These are phyloP conservation scores for Dorcoceras hygrometricum DNA, from an alignment of 257 asterid genomes.

Conservation along the genomic window DNA sequence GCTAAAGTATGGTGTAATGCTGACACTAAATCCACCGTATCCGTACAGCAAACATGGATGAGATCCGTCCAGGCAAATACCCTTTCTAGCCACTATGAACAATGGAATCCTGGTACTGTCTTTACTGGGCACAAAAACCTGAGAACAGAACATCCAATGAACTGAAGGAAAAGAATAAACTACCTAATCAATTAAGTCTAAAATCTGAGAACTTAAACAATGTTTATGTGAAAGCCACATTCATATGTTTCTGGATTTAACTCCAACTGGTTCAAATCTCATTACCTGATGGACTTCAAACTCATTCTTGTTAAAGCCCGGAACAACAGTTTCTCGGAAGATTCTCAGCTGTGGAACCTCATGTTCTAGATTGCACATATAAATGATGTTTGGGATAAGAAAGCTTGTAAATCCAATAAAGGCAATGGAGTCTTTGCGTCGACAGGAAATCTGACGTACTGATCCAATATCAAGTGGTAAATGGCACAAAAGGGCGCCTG, in stretches of 20 bases:
- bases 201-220: neutral
- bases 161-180: slow-evolving; percentile 1
- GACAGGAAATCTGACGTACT: slow-evolving; percentile 61
- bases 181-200: neutral
- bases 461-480: slow-evolving; percentile 84
- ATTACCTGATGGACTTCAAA: slow-evolving; percentile 77
- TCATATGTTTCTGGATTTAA: slow-evolving; percentile 12
- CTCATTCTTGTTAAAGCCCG: slow-evolving; percentile 71
- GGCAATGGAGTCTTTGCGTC: slow-evolving; percentile 55
- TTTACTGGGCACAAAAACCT: slow-evolving; percentile 83
- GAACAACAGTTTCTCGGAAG: slow-evolving; percentile 70
- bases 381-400: slow-evolving; percentile 78
- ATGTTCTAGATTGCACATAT: slow-evolving; percentile 59
- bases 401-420: slow-evolving; percentile 82
- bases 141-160: slow-evolving; percentile 29
- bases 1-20: slow-evolving; percentile 66
- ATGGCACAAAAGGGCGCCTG: slow-evolving; percentile 64
- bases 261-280: neutral
- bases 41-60: slow-evolving; percentile 83
- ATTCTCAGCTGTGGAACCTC: slow-evolving; percentile 54
- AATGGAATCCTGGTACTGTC: slow-evolving; percentile 76
- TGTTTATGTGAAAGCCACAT: neutral
- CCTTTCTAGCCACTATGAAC: slow-evolving; percentile 76
- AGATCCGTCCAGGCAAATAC: slow-evolving; percentile 70
- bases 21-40: slow-evolving; percentile 86